Conservation (phyloP, 306 rosid species). For the Casuarina cunninghamiana region DNA sequence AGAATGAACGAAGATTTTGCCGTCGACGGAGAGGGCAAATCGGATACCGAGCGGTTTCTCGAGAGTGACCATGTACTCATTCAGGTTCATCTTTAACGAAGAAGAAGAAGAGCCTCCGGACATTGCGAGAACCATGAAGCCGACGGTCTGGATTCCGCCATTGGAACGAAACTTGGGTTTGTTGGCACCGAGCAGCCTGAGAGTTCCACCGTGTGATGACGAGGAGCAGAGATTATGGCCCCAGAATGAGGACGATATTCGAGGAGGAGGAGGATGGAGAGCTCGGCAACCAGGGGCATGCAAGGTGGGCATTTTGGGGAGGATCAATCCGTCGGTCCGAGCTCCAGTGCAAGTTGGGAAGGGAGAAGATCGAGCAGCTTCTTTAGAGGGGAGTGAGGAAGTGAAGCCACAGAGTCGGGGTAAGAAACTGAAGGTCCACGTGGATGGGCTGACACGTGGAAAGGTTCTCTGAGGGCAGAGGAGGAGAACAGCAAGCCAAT, state of each 20-base stretch:
- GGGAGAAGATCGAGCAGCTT: neutral
- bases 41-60: constrained; percentile 87
- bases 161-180: constrained; percentile 28
- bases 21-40: constrained; percentile 75
- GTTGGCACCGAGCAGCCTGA: neutral
- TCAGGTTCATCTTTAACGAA: constrained; percentile 70
- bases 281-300: constrained; percentile 39
- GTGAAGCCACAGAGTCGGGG: constrained; percentile 28
- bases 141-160: constrained; percentile 30
- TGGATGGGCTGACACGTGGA: constrained; percentile 14
- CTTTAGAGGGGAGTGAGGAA: neutral
- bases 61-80: constrained; percentile 85
- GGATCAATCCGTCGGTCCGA: neutral
- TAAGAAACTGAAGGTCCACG: constrained; percentile 32
- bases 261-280: constrained; percentile 8
- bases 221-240: constrained; percentile 34
- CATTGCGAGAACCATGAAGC: constrained; percentile 46
- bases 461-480: neutral
- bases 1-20: constrained; percentile 79
- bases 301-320: constrained; percentile 48
- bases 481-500: too few species aligned
- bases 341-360: neutral
- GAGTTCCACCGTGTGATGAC: constrained; percentile 1
- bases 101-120: constrained; percentile 33
- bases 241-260: constrained; percentile 39